Conservation (phyloP, 176 grass and related monocot species). For the Zoysia pacifica region DNA sequence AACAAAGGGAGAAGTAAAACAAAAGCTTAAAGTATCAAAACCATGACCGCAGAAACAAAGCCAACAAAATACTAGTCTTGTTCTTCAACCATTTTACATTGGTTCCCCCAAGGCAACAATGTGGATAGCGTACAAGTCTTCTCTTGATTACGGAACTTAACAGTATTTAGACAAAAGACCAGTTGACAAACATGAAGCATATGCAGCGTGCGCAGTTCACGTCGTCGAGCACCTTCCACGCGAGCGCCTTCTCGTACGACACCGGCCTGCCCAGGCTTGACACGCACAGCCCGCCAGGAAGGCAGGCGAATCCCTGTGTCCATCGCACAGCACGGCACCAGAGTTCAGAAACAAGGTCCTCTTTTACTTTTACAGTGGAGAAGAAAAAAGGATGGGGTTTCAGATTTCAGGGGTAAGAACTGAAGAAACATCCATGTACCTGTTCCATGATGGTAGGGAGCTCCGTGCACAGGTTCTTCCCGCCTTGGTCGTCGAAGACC, state of each 20-base stretch:
- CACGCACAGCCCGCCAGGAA: conserved; percentile 66
- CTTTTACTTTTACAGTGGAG: neutral
- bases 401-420: neutral
- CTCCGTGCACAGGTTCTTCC: conserved; percentile 76
- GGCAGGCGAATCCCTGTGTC: conserved; percentile 55
- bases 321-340: neutral
- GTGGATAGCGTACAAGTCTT: neutral
- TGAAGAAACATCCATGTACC: neutral
- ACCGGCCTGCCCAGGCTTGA: conserved; percentile 75
- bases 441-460: conserved; percentile 71
- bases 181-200: conserved; percentile 85
- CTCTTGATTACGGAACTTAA: neutral
- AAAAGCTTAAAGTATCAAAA: no score
- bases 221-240: conserved; percentile 86
- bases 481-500: conserved; percentile 61
- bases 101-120: neutral
- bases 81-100: neutral
- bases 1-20: no score
- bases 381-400: neutral
- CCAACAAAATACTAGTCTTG: neutral
- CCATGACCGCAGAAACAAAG: no score
- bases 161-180: conserved; percentile 59
- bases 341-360: neutral
- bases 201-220: conserved; percentile 59
- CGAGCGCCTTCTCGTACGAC: conserved; percentile 65